Percentiles rank a stretch among this genome's conserved stretches.
phyloP scores from a whole-genome alignment of 192 early-diverging fungal species.

The Gonapodya prolifera region DNA sequence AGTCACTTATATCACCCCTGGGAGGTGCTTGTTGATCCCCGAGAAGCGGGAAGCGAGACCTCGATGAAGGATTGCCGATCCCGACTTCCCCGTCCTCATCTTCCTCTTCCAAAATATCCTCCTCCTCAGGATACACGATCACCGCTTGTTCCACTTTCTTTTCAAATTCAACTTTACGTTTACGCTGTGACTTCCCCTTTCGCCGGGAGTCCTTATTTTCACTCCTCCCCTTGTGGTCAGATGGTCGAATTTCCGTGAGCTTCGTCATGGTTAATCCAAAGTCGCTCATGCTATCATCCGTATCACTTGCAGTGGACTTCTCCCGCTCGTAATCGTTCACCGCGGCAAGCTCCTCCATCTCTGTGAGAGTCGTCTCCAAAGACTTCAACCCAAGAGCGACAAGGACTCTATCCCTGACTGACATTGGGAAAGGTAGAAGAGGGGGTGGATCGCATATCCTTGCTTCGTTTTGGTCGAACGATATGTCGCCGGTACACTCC shows the following conservation, averaged over 20 bases:
- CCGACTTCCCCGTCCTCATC: neutral
- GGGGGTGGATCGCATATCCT: too few relatives aligned
- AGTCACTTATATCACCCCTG: neutral
- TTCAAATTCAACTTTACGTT: neutral
- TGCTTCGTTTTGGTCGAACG: neutral
- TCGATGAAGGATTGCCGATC: neutral
- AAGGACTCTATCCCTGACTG: neutral
- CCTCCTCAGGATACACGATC: neutral
- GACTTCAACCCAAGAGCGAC: neutral
- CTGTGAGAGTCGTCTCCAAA: neutral
- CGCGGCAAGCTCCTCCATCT: neutral
- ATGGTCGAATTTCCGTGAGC: neutral
- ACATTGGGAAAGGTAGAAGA: neutral
- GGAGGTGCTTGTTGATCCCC: neutral
- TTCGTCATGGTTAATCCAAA: neutral
- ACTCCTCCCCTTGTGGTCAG: neutral
- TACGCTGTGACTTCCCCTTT: neutral
- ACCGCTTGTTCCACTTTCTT: neutral
- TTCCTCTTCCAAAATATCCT: neutral
- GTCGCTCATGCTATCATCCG: neutral
- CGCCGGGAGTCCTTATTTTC: neutral
- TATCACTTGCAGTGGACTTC: neutral
- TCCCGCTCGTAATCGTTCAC: neutral
- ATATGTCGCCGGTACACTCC: neutral
- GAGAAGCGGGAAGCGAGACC: neutral